Percentiles rank a stretch among this genome's conserved stretches.
phyloP scores from a whole-genome alignment of 1,284 basidiomycete genomes.

The Microbotryomycetes sp. region DNA sequence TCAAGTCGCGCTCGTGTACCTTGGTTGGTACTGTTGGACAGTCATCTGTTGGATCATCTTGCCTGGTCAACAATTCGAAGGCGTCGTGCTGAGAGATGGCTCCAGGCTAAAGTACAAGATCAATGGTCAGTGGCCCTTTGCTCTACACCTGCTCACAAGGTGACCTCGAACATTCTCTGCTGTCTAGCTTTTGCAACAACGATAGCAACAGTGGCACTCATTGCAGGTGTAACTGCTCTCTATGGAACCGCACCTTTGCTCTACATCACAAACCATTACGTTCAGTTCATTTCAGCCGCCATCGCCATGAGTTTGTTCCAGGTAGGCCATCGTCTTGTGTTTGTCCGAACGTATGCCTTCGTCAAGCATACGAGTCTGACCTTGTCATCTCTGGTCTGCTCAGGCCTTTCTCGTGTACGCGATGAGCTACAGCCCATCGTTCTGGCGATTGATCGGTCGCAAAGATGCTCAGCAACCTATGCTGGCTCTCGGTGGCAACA shows the following conservation, averaged over 20 bases:
- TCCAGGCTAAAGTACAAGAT: slow-evolving; percentile 76
- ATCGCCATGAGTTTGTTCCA: slow-evolving; percentile 72
- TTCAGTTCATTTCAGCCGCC: slow-evolving; percentile 79
- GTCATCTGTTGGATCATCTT: slow-evolving; percentile 75
- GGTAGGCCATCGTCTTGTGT: slow-evolving; percentile 19
- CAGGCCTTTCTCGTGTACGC: slow-evolving; percentile 63
- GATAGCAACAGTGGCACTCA: slow-evolving; percentile 66
- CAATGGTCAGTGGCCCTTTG: slow-evolving; percentile 59
- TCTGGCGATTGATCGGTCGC: background rate
- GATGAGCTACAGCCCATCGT: slow-evolving; percentile 55
- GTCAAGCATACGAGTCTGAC: background rate
- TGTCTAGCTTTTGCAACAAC: slow-evolving; percentile 74
- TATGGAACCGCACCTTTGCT: slow-evolving; percentile 75
- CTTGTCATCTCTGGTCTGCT: background rate
- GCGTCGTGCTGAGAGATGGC: slow-evolving; percentile 71
- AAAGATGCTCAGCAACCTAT: slow-evolving; percentile 43
- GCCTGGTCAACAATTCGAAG: slow-evolving; percentile 80
- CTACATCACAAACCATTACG: slow-evolving; percentile 85
- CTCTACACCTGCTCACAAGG: background rate
- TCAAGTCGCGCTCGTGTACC: slow-evolving; percentile 66
- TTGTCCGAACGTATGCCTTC: too few species aligned
- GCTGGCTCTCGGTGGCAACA: slow-evolving; percentile 86
- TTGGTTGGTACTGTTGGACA: slow-evolving; percentile 84
- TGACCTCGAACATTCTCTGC: background rate
- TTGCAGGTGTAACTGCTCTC: slow-evolving; percentile 59